Conservation (phyloP, 2,329 filamentous ascomycete species). For the Aspergillus flavus region DNA sequence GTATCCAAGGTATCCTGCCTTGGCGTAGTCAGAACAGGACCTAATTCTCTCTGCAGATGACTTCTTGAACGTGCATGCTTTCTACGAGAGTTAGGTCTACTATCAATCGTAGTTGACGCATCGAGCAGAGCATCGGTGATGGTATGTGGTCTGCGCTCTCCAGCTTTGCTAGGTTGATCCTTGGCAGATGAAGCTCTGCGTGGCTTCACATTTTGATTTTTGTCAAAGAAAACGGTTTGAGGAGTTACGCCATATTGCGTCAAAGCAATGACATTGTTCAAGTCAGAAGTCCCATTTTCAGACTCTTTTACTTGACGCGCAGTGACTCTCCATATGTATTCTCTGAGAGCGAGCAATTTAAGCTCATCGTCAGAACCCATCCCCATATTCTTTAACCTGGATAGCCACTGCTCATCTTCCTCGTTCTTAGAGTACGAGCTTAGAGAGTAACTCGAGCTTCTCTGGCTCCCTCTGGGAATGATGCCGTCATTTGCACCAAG, state of each 20-base stretch:
- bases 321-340: slow-evolving; percentile 88
- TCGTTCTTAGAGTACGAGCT: slow-evolving; percentile 74
- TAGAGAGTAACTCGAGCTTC: slow-evolving; percentile 48
- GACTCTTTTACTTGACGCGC: slow-evolving; percentile 65
- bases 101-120: slow-evolving; percentile 85
- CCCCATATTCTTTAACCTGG: slow-evolving; percentile 79
- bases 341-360: slow-evolving; percentile 81
- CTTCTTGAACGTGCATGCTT: slow-evolving; percentile 44
- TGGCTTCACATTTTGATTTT: slow-evolving; percentile 59
- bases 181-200: slow-evolving; percentile 30
- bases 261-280: slow-evolving; percentile 73
- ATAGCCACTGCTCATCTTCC: slow-evolving; percentile 93
- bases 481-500: slow-evolving; percentile 61
- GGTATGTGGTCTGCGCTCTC: slow-evolving; percentile 63
- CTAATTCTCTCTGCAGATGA: slow-evolving; percentile 40
- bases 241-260: slow-evolving; percentile 76
- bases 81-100: slow-evolving; percentile 54
- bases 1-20: slow-evolving; percentile 26
- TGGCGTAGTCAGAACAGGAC: slow-evolving; percentile 16
- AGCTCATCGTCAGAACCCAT: slow-evolving; percentile 82
- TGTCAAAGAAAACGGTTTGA: slow-evolving; percentile 92
- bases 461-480: slow-evolving; percentile 60
- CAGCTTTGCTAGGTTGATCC: slow-evolving; percentile 31
- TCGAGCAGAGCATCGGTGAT: slow-evolving; percentile 90
- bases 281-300: slow-evolving; percentile 42